Evolutionary conservation across 2,329 filamentous ascomycete species (phyloP), one percentile per base, ranked within the genome.

Genomic region (Penicillium sp.): DNA sequence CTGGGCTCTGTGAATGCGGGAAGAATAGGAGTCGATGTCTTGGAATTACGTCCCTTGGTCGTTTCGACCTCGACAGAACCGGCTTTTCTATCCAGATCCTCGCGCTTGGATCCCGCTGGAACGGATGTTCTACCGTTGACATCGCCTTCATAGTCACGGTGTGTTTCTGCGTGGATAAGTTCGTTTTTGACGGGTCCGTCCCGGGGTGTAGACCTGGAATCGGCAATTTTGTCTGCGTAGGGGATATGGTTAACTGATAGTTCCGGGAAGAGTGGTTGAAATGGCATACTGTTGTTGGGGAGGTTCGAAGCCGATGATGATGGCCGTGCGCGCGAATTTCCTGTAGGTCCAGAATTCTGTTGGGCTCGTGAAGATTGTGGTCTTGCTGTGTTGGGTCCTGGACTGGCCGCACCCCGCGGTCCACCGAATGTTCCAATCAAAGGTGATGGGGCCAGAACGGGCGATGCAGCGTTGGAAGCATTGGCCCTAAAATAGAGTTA

Each of bases 381-480:
- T 43, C 88, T 84, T 57, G 85, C 74, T 58, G 77, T 76, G 50
- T 77, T 74, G 7, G 87, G 87, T 9, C 82, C 84, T 29, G 89
- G 88, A 41, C 88, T 90, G 54, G 79, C 53, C 73, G 75, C 63
- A 76, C 81, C 78, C 65, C 91, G 89, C 27, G 85, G 82, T 41
- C 75, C 66, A 56, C 77, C 75, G 58, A 91, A 84, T n/a, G 82
- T 84, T 49, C 85, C 83, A 48, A 90, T 80, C 47, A 92, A 82
- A 19, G 91, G 90, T 1, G 92, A 93, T 1, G 91, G 88, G n/a
- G 86, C 84, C 62, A 88, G 80, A 3, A 87, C 87, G 19, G 89
- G 86, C 1, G 90, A 90, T 67, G 86, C 83, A 58, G 81, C 82
- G 27, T 79, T 77, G 61, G 78, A 73, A 66, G 73, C 75, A 61